These are phyloP conservation scores for Wickerhamomyces ciferrii DNA, from an alignment of 805 yeast genomes.

Conservation along the genomic window DNA sequence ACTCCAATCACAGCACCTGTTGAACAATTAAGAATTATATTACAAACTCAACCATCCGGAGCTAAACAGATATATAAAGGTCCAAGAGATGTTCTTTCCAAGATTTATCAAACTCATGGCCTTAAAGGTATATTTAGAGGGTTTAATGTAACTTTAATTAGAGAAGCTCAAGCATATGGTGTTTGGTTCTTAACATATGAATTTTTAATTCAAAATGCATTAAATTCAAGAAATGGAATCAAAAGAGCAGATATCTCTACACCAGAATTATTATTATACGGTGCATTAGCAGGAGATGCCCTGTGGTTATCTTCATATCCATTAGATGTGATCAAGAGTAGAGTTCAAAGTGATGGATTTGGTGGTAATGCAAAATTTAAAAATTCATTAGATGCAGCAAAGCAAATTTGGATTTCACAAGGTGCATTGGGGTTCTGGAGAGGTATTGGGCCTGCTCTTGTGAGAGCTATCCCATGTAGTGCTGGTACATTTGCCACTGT, in stretches of 20 bases:
- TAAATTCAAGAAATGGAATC: slow-evolving; percentile 26
- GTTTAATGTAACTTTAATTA: slow-evolving; percentile 67
- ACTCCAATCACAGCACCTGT: slow-evolving; percentile 90
- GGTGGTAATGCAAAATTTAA: slow-evolving; percentile 36
- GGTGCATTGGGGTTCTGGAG: slow-evolving; percentile 56
- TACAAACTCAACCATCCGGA: slow-evolving; percentile 68
- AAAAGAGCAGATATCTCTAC: slow-evolving; percentile 73
- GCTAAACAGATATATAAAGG: slow-evolving; percentile 46
- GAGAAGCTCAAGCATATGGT: slow-evolving; percentile 90
- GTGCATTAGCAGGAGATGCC: slow-evolving; percentile 87
- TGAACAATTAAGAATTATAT: slow-evolving; percentile 88
- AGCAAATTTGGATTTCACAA: slow-evolving; percentile 22
- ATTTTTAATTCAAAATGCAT: slow-evolving; percentile 59
- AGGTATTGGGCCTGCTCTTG: slow-evolving; percentile 53
- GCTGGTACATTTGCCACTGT: slow-evolving; percentile 79
- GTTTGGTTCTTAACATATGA: slow-evolving; percentile 88
- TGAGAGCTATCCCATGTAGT: slow-evolving; percentile 60
- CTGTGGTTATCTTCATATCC: slow-evolving; percentile 87
- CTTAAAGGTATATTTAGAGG: slow-evolving; percentile 79
- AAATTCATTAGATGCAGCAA: slow-evolving; percentile 35
- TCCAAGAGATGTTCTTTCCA: slow-evolving; percentile 74
- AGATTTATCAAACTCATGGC: slow-evolving; percentile 77
- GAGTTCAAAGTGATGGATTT: slow-evolving; percentile 65
- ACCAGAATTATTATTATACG: slow-evolving; percentile 79
- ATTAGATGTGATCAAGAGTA: slow-evolving; percentile 85